Base-by-base conservation (phyloP, 495 filamentous ascomycete genomes). In the Trichoderma erinaceum region DNA sequence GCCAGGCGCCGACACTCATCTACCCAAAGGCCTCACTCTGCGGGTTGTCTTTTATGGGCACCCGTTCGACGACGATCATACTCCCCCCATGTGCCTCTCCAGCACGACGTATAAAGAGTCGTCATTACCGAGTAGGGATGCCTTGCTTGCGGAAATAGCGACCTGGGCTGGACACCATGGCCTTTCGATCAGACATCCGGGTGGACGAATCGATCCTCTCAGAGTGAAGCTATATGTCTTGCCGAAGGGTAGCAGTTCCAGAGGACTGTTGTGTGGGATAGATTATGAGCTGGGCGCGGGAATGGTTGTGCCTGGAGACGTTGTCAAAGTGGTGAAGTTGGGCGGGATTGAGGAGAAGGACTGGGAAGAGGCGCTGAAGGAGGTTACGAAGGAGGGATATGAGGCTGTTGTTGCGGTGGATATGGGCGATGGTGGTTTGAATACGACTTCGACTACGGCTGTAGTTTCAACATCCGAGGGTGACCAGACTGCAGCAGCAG, bases 181-280 rank as follows among this genome's bases (percentile, higher is more conserved):
- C 15, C 23, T 61, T 13, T 5, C 27, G 56, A 61, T 61, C 16
- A 23, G 56, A 10, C 56, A 27, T 32, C 15, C 23, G 7, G 56
- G 27, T 10, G 56, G 56, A 10, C 15, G 56, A 3, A 61, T 61
- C 56, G 56, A 61, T 32, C 23, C 56, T 13, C 10, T 25, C 2
- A 61, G 27, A 16, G 56, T 61, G 25, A 61, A 32, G 56, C 23
- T 61, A 7, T 61, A 61, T 32, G 56, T 61, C 23, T 21, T 61
- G 56, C 56, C 56, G 23, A 18, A 12, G 56, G 25, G 56, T 4
- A 32, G 3, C 16, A 6, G 10, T 11, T 23, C 21, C 25, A 58
- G 23, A n/a, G 46, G 18, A n/a, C 16, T 2, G n/a, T 7, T 21
- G 8, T 52, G 2, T 52, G 48, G 25, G 56, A 11, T 61, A 12